These are phyloP conservation scores for Zymoseptoria passerinii DNA, from an alignment of 2,329 filamentous ascomycete species.

Conservation along the genomic window DNA sequence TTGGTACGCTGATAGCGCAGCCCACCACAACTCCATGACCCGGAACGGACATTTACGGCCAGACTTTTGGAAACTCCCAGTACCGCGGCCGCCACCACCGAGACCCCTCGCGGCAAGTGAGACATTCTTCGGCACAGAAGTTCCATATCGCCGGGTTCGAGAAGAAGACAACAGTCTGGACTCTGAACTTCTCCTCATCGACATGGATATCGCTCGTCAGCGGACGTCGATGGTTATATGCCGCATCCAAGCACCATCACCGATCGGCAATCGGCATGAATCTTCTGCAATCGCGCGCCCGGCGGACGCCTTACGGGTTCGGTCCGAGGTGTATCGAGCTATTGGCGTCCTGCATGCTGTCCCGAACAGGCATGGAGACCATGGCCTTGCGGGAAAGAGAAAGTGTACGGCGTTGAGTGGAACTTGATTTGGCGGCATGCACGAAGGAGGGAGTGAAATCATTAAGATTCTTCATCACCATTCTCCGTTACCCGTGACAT, in stretches of 20 bases:
- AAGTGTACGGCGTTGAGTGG: background rate
- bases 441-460: background rate
- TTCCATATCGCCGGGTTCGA: background rate
- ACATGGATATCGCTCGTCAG: background rate
- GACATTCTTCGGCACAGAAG: background rate
- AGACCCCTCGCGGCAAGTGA: background rate
- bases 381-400: background rate
- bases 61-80: background rate
- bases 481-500: background rate
- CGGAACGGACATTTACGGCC: background rate
- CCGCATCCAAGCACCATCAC: background rate
- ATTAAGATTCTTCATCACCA: background rate
- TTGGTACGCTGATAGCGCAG: background rate
- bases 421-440: background rate
- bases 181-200: background rate
- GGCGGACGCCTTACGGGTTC: too few species aligned
- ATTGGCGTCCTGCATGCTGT: background rate
- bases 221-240: background rate
- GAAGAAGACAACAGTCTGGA: background rate
- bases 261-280: background rate
- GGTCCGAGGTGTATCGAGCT: background rate
- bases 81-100: background rate
- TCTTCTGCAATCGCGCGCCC: background rate
- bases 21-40: background rate
- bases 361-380: background rate